Evolutionary conservation across 1,284 basidiomycete genomes (phyloP).

Genomic region (Pseudozyma hubeiensis): DNA sequence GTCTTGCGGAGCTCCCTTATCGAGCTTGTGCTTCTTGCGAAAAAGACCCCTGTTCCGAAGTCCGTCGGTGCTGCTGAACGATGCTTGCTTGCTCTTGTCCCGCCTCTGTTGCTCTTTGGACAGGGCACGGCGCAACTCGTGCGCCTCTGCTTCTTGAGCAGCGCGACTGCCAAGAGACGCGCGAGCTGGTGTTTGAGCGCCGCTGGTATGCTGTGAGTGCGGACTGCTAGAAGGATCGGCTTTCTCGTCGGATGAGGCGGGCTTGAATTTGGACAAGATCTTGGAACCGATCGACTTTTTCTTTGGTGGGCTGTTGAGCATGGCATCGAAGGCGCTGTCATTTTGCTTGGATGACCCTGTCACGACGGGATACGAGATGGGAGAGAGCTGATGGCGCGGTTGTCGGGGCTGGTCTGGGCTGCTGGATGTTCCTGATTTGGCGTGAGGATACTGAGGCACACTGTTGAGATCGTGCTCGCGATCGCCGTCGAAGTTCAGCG

Average conservation of each 20-base stretch:
- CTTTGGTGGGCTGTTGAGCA: conserved; percentile 4
- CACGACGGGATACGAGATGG: conserved; percentile 12
- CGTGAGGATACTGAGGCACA: conserved; percentile 32
- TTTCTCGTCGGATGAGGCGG: conserved; percentile 11
- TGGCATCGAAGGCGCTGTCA: background rate
- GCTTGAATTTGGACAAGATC: conserved; percentile 36
- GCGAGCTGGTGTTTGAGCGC: conserved; percentile 14
- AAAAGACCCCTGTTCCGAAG: conserved; percentile 20
- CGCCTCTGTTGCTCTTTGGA: conserved; percentile 21
- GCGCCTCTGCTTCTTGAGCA: conserved; percentile 4
- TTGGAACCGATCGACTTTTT: conserved; percentile 44
- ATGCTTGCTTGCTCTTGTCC: conserved; percentile 13
- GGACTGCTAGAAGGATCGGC: background rate
- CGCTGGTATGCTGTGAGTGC: conserved; percentile 19
- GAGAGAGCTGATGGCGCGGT: conserved; percentile 7
- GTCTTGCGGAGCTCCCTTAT: background rate
- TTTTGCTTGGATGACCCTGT: background rate
- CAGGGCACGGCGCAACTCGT: conserved; percentile 23
- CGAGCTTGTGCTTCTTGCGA: conserved; percentile 6
- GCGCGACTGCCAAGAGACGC: background rate
- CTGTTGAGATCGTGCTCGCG: conserved; percentile 10
- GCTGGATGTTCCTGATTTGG: background rate
- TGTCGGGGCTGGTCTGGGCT: background rate
- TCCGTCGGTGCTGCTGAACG: conserved; percentile 17
- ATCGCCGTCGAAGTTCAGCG: background rate